Percentiles rank a stretch among this genome's conserved stretches.
Conservation (phyloP, 2,329 filamentous ascomycete genomes). For the Trichoderma sp. region DNA sequence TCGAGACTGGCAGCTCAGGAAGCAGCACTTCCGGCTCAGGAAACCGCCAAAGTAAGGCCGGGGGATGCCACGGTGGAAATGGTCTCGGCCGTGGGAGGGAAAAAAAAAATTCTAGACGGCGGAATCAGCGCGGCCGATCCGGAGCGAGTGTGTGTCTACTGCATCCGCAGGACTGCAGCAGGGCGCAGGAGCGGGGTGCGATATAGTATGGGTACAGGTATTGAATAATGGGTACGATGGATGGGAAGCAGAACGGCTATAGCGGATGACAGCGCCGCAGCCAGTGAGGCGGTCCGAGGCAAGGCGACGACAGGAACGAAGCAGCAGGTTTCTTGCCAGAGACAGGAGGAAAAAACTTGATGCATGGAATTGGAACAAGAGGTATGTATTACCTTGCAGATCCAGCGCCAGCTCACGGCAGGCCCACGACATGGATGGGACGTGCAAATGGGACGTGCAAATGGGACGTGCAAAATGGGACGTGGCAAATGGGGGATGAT, state of each 20-base stretch:
- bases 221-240: neutral
- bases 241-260: constrained; percentile 3
- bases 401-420: constrained; percentile 18
- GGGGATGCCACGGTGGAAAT: constrained; percentile 20
- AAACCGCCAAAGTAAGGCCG: constrained; percentile 13
- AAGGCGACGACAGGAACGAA: neutral
- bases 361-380: constrained; percentile 20
- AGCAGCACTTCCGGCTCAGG: constrained; percentile 14
- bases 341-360: neutral
- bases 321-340: neutral
- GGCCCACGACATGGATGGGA: constrained; percentile 17
- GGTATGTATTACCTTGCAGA: constrained; percentile 26
- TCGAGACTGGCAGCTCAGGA: constrained; percentile 20
- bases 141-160: constrained; percentile 3
- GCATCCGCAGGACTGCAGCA: constrained; percentile 15
- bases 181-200: constrained; percentile 14
- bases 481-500: neutral
- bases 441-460: constrained; percentile 3
- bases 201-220: neutral
- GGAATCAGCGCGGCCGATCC: constrained; percentile 16
- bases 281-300: neutral
- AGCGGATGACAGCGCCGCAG: neutral
- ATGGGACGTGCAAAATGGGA: constrained; percentile 9
- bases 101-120: constrained; percentile 13
- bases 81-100: neutral